phyloP scores from a whole-genome alignment of 2,329 filamentous ascomycete species.

The Sclerotinia borealis region DNA sequence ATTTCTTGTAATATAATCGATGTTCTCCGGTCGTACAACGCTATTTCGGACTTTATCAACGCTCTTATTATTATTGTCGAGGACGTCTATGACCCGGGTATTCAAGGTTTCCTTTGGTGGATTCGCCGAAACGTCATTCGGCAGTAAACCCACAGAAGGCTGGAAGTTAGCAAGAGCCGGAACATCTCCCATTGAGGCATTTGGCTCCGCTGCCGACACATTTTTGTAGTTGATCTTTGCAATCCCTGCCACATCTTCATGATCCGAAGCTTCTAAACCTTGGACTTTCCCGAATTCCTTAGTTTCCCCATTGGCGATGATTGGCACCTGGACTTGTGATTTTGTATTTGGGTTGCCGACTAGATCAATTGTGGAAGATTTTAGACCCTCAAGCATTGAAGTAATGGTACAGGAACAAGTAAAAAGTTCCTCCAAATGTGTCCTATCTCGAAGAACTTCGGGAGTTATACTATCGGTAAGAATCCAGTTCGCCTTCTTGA shows the following conservation, averaged over 20 bases:
- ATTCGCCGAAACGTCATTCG: not conserved
- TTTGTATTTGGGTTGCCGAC: not conserved
- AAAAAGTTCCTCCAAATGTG: not conserved
- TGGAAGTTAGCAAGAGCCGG: too few species aligned
- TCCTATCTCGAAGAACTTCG: not conserved
- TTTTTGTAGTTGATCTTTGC: not conserved
- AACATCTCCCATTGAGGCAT: not conserved
- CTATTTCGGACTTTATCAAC: not conserved
- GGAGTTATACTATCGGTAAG: not conserved
- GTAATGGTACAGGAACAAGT: not conserved
- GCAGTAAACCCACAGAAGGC: accelerated
- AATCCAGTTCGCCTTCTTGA: not conserved
- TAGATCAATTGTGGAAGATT: not conserved
- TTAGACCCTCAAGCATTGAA: not conserved
- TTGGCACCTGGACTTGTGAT: too few species aligned
- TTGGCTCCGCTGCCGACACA: too few species aligned
- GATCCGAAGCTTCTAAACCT: too few species aligned
- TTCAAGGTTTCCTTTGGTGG: not conserved
- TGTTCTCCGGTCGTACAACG: not conserved
- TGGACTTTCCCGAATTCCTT: not conserved
- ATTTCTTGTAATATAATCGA: not conserved
- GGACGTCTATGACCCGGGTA: too few species aligned
- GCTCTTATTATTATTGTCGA: not conserved
- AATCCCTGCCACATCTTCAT: too few species aligned
- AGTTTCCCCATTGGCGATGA: not conserved